phyloP scores from a whole-genome alignment of 768 basidiomycete genomes.

The Pleurotus ostreatus region DNA sequence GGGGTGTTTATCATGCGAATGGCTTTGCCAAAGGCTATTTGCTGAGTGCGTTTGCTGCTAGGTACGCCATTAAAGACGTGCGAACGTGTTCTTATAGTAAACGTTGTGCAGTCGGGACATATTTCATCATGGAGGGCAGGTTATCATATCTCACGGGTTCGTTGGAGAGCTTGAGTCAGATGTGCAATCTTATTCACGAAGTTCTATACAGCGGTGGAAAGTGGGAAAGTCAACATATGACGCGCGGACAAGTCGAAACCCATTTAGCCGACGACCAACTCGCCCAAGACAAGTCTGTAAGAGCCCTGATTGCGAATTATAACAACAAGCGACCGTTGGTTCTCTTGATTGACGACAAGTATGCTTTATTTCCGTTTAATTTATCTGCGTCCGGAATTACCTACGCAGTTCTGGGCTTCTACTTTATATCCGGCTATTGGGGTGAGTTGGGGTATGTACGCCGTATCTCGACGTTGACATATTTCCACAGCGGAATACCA shows the following conservation, averaged over 20 bases:
- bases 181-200: constrained; percentile 3
- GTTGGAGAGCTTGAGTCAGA: constrained; percentile 12
- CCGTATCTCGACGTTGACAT: too few species aligned
- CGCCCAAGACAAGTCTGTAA: constrained; percentile 66
- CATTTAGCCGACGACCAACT: constrained; percentile 61
- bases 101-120: constrained; percentile 53
- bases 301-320: constrained; percentile 60
- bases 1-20: constrained; percentile 68
- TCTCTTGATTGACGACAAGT: constrained; percentile 72
- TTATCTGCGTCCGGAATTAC: constrained; percentile 42
- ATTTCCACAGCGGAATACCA: constrained; percentile 57
- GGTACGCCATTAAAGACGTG: constrained; percentile 30
- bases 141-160: constrained; percentile 85
- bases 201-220: constrained; percentile 56
- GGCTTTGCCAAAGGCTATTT: constrained; percentile 72
- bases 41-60: constrained; percentile 64
- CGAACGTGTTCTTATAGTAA: too few species aligned
- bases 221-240: constrained; percentile 49
- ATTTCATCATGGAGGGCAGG: constrained; percentile 57
- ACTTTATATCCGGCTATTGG: constrained; percentile 69
- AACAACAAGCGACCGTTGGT: constrained; percentile 54
- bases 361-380: constrained; percentile 69
- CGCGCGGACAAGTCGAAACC: constrained; percentile 33
- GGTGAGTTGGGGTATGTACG: constrained; percentile 33
- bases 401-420: constrained; percentile 63